A percentile compares a stretch with the other conserved stretches of the same genome.
Evolutionary conservation across 2,329 filamentous ascomycete species (phyloP).

Genomic region (Sporothrix dimorphospora): DNA sequence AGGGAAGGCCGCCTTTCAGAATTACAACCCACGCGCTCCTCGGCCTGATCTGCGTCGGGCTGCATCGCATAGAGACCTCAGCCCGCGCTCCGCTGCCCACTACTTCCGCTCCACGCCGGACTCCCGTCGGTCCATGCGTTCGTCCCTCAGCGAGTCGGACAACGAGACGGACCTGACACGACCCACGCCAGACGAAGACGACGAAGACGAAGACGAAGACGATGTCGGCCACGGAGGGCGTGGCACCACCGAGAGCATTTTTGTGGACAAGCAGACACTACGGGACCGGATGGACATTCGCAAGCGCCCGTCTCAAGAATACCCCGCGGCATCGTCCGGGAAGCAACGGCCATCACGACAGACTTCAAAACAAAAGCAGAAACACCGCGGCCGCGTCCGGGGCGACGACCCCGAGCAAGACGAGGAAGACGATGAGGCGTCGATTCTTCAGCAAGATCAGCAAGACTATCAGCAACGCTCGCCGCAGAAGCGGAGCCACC

Average conservation of each 20-base stretch:
- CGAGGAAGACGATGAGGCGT: constrained; percentile 3
- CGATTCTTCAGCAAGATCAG: not conserved
- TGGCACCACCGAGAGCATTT: constrained; percentile 26
- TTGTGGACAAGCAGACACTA: constrained; percentile 28
- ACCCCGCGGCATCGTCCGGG: not conserved
- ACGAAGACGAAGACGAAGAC: constrained; percentile 39
- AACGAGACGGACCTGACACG: constrained; percentile 45
- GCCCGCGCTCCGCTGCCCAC: constrained; percentile 43
- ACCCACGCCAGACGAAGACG: constrained; percentile 42
- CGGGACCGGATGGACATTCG: constrained; percentile 30
- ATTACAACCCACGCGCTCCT: constrained; percentile 39
- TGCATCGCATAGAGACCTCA: constrained; percentile 38
- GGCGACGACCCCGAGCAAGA: constrained; percentile 10
- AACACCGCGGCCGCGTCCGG: not conserved
- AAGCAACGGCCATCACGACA: not conserved
- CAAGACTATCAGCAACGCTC: not conserved
- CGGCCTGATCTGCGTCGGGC: constrained; percentile 38
- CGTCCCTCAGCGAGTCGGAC: constrained; percentile 46
- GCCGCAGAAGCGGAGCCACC: constrained; percentile 17
- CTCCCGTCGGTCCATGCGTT: constrained; percentile 43
- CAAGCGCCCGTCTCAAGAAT: constrained; percentile 24
- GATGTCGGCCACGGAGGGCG: constrained; percentile 32
- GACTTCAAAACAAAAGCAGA: not conserved
- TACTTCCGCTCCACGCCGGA: constrained; percentile 44
- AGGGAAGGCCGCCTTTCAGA: constrained; percentile 26